phyloP scores from a whole-genome alignment of 345 rosid genomes.

The Sonneratia caseolaris region DNA sequence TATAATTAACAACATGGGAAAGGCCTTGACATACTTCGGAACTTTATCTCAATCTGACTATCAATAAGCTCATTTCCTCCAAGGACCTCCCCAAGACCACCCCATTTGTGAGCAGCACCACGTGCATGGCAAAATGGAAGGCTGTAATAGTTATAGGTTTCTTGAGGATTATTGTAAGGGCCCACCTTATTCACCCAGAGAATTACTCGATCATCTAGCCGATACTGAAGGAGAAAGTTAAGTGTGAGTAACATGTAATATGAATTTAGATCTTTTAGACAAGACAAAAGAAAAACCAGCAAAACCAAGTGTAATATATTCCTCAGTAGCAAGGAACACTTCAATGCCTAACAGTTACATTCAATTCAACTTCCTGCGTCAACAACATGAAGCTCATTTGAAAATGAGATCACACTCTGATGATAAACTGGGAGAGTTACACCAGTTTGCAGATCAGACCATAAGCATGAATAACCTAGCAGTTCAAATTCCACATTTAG shows the following conservation, averaged over 20 bases:
- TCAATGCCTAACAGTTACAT: background rate
- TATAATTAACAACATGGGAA: slow-evolving; percentile 3
- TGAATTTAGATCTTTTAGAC: background rate
- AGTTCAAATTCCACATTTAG: background rate
- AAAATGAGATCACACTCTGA: background rate
- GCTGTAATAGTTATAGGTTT: slow-evolving; percentile 96
- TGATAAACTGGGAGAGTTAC: background rate
- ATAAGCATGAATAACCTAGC: background rate
- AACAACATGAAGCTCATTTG: background rate
- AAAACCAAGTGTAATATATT: background rate
- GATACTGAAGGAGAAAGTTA: slow-evolving; percentile 49
- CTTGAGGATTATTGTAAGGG: slow-evolving; percentile 98
- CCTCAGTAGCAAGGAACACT: background rate
- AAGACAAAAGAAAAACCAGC: background rate
- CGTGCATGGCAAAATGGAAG: slow-evolving; percentile 86
- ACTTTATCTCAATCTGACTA: slow-evolving; percentile 75
- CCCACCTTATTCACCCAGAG: slow-evolving; percentile 99
- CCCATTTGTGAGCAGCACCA: slow-evolving; percentile 86
- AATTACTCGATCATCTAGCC: slow-evolving; percentile 61
- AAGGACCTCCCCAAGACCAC: slow-evolving; percentile 99
- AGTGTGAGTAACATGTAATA: background rate
- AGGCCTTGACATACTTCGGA: slow-evolving; percentile 49
- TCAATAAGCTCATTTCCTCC: slow-evolving; percentile 99
- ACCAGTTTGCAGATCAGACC: background rate
- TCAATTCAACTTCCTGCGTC: background rate